Evolutionary conservation across 768 basidiomycete species (phyloP).

Genomic region (Trametopsis cervina): DNA sequence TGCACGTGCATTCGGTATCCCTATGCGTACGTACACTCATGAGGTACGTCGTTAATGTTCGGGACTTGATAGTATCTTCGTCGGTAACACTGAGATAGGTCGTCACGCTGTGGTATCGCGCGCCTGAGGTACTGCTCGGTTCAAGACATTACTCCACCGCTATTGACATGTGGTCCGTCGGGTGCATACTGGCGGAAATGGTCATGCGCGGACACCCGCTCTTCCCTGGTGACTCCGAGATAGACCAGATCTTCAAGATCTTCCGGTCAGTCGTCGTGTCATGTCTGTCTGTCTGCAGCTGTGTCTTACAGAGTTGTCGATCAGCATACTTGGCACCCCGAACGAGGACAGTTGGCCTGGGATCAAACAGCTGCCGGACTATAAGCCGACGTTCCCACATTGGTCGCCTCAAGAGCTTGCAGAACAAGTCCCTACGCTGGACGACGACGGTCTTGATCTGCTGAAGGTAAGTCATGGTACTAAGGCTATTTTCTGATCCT

Average conservation of each 20-base stretch:
- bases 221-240: constrained; percentile 99
- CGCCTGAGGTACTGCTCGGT: constrained; percentile 94
- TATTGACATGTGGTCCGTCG: constrained; percentile 99
- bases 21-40: constrained; percentile 98
- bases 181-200: constrained; percentile 99
- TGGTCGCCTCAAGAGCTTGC: constrained; percentile 78
- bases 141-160: constrained; percentile 95
- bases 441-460: constrained; percentile 74
- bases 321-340: constrained; percentile 90
- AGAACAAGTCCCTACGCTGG: constrained; percentile 61
- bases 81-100: constrained; percentile 60
- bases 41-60: constrained; percentile 68
- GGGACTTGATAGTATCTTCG: too few species aligned
- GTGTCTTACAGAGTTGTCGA: too few species aligned
- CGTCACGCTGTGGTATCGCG: constrained; percentile 98
- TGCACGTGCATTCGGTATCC: constrained; percentile 95
- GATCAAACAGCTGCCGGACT: constrained; percentile 82
- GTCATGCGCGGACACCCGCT: constrained; percentile 83
- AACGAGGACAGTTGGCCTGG: constrained; percentile 91
- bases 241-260: constrained; percentile 99
- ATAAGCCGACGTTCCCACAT: constrained; percentile 94
- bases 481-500: neutral
- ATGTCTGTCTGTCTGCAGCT: too few species aligned
- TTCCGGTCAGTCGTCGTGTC: constrained; percentile 87
- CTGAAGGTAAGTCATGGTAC: constrained; percentile 47